Evolutionary conservation across 495 filamentous ascomycete species (phyloP).

Genomic region (Bryoglossum gracile): DNA sequence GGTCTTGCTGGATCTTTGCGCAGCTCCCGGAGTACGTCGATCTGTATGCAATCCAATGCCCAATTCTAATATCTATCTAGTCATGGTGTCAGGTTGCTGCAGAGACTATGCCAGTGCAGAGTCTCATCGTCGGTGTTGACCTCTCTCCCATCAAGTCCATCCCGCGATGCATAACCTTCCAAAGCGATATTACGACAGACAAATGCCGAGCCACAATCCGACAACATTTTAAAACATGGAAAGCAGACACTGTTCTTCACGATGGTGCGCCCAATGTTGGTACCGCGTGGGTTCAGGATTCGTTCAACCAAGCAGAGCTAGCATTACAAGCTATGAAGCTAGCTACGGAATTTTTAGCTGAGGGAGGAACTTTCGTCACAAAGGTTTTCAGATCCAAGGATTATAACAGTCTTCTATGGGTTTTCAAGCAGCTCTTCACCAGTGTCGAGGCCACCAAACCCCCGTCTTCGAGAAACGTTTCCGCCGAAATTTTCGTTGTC

Average conservation of each 20-base stretch:
- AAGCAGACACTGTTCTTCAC: constrained; percentile 94
- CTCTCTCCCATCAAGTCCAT: constrained; percentile 94
- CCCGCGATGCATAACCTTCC: constrained; percentile 86
- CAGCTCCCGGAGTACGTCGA: constrained; percentile 77
- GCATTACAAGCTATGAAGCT: constrained; percentile 85
- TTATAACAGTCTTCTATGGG: constrained; percentile 93
- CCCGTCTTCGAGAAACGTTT: constrained; percentile 89
- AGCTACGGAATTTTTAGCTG: constrained; percentile 84
- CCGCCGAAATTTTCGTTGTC: constrained; percentile 96
- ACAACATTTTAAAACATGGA: constrained; percentile 91
- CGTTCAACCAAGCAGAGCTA: constrained; percentile 95
- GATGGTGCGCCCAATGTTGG: constrained; percentile 98
- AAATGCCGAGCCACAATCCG: constrained; percentile 91
- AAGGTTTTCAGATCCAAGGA: constrained; percentile 98
- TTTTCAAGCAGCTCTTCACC: constrained; percentile 91
- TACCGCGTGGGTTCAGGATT: constrained; percentile 97
- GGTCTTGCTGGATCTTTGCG: constrained; percentile 93
- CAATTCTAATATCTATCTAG: constrained; percentile 35
- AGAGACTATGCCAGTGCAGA: constrained; percentile 86
- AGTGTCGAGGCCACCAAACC: constrained; percentile 97
- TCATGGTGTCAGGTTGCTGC: constrained; percentile 99
- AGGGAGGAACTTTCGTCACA: constrained; percentile 92
- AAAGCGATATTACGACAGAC: constrained; percentile 96
- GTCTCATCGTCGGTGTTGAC: constrained; percentile 92
- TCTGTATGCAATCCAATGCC: neutral